Conservation (phyloP, 768 basidiomycete species). For the Auriscalpium microsporum region DNA sequence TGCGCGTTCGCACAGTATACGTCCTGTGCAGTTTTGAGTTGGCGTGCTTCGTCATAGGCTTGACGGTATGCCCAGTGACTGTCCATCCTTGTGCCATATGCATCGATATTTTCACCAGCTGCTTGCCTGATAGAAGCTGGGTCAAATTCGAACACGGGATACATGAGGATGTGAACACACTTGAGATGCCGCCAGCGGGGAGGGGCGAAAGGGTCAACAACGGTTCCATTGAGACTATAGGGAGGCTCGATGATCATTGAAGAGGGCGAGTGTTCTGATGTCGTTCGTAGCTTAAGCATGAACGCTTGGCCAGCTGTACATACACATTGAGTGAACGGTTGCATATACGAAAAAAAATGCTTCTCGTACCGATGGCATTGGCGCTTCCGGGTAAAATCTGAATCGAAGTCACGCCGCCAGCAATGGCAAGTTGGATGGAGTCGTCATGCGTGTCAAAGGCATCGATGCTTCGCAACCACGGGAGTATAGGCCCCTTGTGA, state of each 20-base stretch:
- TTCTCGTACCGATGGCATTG: conserved; percentile 58
- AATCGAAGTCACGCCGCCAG: conserved; percentile 84
- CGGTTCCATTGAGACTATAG: conserved; percentile 44
- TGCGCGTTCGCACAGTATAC: conserved; percentile 59
- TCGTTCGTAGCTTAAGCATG: conserved; percentile 75
- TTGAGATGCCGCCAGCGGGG: conserved; percentile 78
- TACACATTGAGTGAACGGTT: conserved; percentile 6
- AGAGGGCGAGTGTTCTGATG: conserved; percentile 62
- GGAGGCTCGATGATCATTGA: conserved; percentile 87
- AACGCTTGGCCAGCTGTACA: conserved; percentile 77
- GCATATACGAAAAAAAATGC: conserved; percentile 17
- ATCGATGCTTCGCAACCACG: conserved; percentile 78
- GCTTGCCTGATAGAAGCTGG: conserved; percentile 25
- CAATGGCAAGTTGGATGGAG: conserved; percentile 60
- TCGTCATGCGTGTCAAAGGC: conserved; percentile 83
- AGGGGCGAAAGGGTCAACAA: conserved; percentile 29
- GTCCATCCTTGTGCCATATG: conserved; percentile 53
- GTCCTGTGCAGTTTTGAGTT: conserved; percentile 63
- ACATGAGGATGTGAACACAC: conserved; percentile 24
- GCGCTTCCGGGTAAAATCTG: conserved; percentile 73
- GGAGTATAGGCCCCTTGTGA: conserved; percentile 54
- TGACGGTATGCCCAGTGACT: conserved; percentile 67
- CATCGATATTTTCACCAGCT: conserved; percentile 5
- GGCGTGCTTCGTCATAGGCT: conserved; percentile 71
- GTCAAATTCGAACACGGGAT: neutral